A percentile compares a stretch with the other conserved stretches of the same genome.
phyloP scores from a whole-genome alignment of 2,329 filamentous ascomycete genomes.

The Colletotrichum lentis region DNA sequence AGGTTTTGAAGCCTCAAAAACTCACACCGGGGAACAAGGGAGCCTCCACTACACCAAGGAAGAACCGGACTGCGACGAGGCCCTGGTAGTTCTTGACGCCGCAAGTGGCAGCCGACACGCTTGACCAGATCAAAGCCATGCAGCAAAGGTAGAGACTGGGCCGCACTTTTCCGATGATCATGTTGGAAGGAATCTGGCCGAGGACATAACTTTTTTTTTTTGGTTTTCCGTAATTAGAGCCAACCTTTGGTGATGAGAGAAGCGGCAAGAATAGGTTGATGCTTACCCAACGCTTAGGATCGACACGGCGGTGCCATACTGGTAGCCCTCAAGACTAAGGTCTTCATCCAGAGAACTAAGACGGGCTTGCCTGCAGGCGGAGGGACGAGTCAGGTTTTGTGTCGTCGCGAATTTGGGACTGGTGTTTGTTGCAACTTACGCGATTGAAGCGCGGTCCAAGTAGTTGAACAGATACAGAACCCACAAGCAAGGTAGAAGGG shows the following conservation, averaged over 20 bases:
- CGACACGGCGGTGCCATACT: slow-evolving; percentile 42
- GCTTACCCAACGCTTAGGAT: slow-evolving; percentile 42
- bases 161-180: slow-evolving; percentile 38
- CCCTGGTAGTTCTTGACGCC: slow-evolving; percentile 39
- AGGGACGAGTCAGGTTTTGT: not conserved
- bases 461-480: slow-evolving; percentile 40
- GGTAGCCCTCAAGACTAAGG: slow-evolving; percentile 40
- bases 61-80: slow-evolving; percentile 37
- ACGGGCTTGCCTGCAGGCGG: slow-evolving; percentile 39
- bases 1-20: not conserved
- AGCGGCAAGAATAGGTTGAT: too few species aligned
- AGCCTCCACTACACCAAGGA: slow-evolving; percentile 38
- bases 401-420: rapidly evolving
- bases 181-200: slow-evolving; percentile 39
- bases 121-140: slow-evolving; percentile 38
- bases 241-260: rapidly evolving
- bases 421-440: slow-evolving; percentile 12
- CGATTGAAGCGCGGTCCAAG: slow-evolving; percentile 39
- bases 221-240: not conserved
- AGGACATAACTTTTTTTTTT: slow-evolving; percentile 27
- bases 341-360: slow-evolving; percentile 41
- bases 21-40: slow-evolving; percentile 39
- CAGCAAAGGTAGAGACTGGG: slow-evolving; percentile 38
- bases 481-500: slow-evolving; percentile 40
- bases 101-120: slow-evolving; percentile 38